Evolutionary conservation across 1,284 basidiomycete species (phyloP).

Genomic region (Leucocoprinus gongylophorus): DNA sequence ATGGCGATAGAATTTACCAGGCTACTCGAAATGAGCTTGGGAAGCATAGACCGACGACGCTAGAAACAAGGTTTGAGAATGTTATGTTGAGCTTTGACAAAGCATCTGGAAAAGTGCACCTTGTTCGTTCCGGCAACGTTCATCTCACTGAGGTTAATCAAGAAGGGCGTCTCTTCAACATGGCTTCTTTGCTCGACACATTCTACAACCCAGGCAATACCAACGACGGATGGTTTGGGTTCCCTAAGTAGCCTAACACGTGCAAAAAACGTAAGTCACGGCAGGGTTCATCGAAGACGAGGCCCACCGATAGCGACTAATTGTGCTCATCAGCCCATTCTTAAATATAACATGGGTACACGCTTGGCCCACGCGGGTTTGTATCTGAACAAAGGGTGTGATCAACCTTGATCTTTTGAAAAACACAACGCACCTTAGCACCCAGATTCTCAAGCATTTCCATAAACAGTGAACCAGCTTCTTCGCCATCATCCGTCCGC

Average conservation of each 20-base stretch:
- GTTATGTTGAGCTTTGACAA: neutral
- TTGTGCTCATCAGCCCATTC: slow-evolving; percentile 73
- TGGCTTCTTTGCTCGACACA: slow-evolving; percentile 66
- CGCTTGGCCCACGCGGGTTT: slow-evolving; percentile 60
- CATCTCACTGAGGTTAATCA: slow-evolving; percentile 62
- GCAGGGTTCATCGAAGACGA: neutral
- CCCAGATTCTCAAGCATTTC: slow-evolving; percentile 81
- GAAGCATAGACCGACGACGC: slow-evolving; percentile 58
- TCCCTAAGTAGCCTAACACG: slow-evolving; percentile 48
- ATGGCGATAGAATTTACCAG: slow-evolving; percentile 23
- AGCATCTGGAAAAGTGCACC: slow-evolving; percentile 32
- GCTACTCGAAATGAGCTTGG: slow-evolving; percentile 43
- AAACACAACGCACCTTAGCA: slow-evolving; percentile 57
- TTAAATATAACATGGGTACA: slow-evolving; percentile 92
- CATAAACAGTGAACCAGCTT: slow-evolving; percentile 76
- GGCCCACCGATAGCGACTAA: slow-evolving; percentile 63
- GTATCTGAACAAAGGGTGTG: slow-evolving; percentile 38
- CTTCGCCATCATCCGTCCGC: slow-evolving; percentile 78
- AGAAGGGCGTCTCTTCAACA: slow-evolving; percentile 62
- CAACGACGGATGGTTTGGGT: slow-evolving; percentile 72
- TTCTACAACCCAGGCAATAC: slow-evolving; percentile 89
- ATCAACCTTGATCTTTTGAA: neutral
- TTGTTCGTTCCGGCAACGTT: slow-evolving; percentile 63
- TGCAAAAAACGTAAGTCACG: neutral
- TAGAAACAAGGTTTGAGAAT: slow-evolving; percentile 17